These are phyloP conservation scores for Agaricus bisporus DNA, from an alignment of 768 basidiomycete genomes.

Conservation along the genomic window DNA sequence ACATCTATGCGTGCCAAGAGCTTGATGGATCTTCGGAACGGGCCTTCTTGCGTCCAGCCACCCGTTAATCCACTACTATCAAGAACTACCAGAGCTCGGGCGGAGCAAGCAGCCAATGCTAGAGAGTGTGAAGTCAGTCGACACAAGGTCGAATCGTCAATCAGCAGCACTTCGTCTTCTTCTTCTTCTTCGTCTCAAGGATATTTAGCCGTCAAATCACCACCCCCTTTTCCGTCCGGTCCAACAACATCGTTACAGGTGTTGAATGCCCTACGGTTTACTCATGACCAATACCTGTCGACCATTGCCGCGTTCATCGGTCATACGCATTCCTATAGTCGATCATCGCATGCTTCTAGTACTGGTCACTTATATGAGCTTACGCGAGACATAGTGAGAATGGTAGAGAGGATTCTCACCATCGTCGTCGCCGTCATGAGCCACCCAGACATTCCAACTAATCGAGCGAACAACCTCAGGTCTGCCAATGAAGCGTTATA, in stretches of 20 bases:
- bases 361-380: conserved; percentile 93
- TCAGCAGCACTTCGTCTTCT: conserved; percentile 67
- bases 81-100: conserved; percentile 11
- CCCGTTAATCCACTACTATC: conserved; percentile 3
- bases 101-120: conserved; percentile 34
- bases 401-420: conserved; percentile 85
- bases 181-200: conserved; percentile 67
- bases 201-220: conserved; percentile 35
- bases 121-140: conserved; percentile 28
- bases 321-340: conserved; percentile 90
- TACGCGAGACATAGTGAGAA: conserved; percentile 90
- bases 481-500: conserved; percentile 78
- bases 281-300: conserved; percentile 87
- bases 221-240: conserved; percentile 65
- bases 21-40: conserved; percentile 11
- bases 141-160: conserved; percentile 46
- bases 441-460: conserved; percentile 61
- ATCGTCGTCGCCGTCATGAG: conserved; percentile 86
- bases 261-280: conserved; percentile 69
- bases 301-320: conserved; percentile 97
- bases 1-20: conserved; percentile 11
- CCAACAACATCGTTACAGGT: conserved; percentile 64
- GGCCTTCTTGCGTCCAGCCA: conserved; percentile 1
- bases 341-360: conserved; percentile 84
- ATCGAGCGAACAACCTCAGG: conserved; percentile 60